Conservation (phyloP, 2,329 filamentous ascomycete genomes). For the Aspergillus bombycis region DNA sequence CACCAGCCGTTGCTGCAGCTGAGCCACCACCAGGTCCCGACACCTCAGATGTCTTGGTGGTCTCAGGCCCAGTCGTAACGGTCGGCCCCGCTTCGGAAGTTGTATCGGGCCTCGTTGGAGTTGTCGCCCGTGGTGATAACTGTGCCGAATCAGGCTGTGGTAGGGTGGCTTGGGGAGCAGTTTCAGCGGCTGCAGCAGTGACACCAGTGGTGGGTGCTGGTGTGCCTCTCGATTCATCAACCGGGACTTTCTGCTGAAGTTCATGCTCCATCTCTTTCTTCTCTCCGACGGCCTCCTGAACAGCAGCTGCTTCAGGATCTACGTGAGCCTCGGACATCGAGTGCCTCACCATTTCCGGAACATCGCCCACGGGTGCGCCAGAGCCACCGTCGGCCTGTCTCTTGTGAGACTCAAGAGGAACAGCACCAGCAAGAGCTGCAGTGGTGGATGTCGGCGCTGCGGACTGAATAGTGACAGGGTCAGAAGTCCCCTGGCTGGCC, state of each 20-base stretch:
- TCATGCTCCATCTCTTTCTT: slow-evolving; percentile 77
- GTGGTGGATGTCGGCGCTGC: slow-evolving; percentile 53
- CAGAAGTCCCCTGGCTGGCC: slow-evolving; percentile 43
- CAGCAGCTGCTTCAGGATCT: slow-evolving; percentile 72
- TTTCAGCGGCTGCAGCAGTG: slow-evolving; percentile 39
- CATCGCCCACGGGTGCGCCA: slow-evolving; percentile 29
- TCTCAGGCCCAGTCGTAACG: slow-evolving; percentile 24
- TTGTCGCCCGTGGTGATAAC: slow-evolving; percentile 22
- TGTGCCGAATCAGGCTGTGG: slow-evolving; percentile 20
- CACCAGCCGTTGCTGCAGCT: slow-evolving; percentile 8
- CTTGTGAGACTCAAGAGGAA: slow-evolving; percentile 46
- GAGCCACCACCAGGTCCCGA: slow-evolving; percentile 16
- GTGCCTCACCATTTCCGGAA: slow-evolving; percentile 50
- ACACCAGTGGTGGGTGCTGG: slow-evolving; percentile 44
- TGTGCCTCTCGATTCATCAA: slow-evolving; percentile 40
- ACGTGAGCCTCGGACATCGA: slow-evolving; percentile 56
- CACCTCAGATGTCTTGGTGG: slow-evolving; percentile 22
- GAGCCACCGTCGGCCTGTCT: slow-evolving; percentile 21
- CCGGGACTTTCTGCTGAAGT: slow-evolving; percentile 58
- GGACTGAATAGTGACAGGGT: slow-evolving; percentile 58
- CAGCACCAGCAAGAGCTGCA: slow-evolving; percentile 47
- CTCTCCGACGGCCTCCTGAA: slow-evolving; percentile 69
- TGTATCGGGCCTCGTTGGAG: slow-evolving; percentile 7
- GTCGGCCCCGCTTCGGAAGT: slow-evolving; percentile 6
- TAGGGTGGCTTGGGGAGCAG: slow-evolving; percentile 37